Conservation (phyloP, 257 asterid species). For the Scutellaria baicalensis region DNA sequence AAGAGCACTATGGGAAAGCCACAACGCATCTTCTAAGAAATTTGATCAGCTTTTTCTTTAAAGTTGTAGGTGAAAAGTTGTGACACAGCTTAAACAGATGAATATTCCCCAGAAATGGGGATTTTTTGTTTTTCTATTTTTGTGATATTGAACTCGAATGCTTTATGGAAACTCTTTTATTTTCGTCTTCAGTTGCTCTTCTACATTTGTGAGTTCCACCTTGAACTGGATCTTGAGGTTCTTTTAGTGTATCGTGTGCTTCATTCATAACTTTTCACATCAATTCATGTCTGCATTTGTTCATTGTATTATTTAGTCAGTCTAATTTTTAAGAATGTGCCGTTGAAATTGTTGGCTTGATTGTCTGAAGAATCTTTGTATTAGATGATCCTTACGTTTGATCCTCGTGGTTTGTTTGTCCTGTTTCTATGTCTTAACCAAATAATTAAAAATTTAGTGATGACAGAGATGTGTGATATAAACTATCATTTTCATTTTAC, state of each 20-base stretch:
- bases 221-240: not conserved
- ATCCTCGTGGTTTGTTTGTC: too few relatives aligned
- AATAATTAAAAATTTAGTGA: too few relatives aligned
- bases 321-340: too few relatives aligned
- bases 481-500: too few relatives aligned
- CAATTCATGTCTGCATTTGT: too few relatives aligned
- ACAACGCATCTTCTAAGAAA: conserved; percentile 35
- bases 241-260: not conserved
- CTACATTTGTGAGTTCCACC: not conserved
- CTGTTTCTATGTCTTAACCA: too few relatives aligned
- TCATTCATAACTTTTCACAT: not conserved
- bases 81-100: conserved; percentile 3
- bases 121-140: conserved; percentile 14
- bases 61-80: not conserved
- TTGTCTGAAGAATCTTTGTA: too few relatives aligned
- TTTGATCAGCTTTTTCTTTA: not conserved
- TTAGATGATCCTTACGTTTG: too few relatives aligned
- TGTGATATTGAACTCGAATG: not conserved
- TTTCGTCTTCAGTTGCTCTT: not conserved
- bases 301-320: too few relatives aligned
- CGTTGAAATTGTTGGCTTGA: too few relatives aligned
- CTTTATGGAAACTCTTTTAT: not conserved
- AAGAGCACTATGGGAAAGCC: conserved; percentile 58
- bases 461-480: too few relatives aligned
- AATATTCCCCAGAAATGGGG: conserved; percentile 12